Conservation (phyloP, 1,284 basidiomycete genomes). For the Malassezia slooffiae region DNA sequence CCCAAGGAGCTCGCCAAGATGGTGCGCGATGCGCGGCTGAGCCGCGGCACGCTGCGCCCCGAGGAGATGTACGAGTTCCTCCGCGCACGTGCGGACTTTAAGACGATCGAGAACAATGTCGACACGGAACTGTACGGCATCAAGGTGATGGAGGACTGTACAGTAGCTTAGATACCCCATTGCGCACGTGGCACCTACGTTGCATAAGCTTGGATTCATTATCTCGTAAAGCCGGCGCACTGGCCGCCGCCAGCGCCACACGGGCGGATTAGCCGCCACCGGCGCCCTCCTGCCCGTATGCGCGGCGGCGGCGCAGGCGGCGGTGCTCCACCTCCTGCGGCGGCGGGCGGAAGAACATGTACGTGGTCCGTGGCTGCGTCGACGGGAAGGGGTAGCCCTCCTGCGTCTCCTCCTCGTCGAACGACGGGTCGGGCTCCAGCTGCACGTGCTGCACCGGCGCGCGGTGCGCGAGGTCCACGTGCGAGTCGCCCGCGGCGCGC, state of each 20-base stretch:
- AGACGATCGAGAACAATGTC: constrained; percentile 34
- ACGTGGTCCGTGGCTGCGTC: not conserved
- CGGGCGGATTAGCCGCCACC: too few relatives aligned
- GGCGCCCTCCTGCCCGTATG: too few relatives aligned
- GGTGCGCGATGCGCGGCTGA: constrained; percentile 81
- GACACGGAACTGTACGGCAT: constrained; percentile 46
- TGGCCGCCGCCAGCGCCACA: not conserved
- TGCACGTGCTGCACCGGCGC: too few relatives aligned
- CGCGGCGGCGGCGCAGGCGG: not conserved
- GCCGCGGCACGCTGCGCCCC: constrained; percentile 70
- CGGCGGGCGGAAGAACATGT: constrained; percentile 3
- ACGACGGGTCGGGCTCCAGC: not conserved
- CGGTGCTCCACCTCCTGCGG: not conserved
- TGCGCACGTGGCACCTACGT: not conserved
- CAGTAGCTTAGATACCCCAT: constrained; percentile 17
- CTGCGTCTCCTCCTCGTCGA: not conserved
- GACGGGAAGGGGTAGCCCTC: not conserved
- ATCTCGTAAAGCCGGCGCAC: not conserved
- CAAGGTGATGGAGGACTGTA: constrained; percentile 38
- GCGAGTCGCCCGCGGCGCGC: not conserved
- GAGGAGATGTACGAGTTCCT: constrained; percentile 55
- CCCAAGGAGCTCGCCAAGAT: constrained; percentile 82
- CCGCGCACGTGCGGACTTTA: constrained; percentile 33
- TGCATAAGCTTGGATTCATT: too few relatives aligned
- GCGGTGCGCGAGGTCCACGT: too few relatives aligned